Percentiles rank a stretch among this genome's conserved stretches.
Conservation (phyloP, 2,329 filamentous ascomycete genomes). For the Penicillium sp. region DNA sequence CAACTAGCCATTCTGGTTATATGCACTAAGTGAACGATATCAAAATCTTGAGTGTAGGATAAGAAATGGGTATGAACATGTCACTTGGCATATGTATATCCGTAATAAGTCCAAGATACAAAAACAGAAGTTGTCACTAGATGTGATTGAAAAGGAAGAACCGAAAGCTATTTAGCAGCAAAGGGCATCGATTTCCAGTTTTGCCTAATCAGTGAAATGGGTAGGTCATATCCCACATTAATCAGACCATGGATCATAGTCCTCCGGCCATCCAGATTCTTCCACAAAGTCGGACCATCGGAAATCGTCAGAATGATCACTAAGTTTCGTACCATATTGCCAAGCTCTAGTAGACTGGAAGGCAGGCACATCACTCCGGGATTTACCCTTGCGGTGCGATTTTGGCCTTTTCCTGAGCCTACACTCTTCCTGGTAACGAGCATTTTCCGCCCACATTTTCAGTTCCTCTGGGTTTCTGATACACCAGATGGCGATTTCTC, state of each 20-base stretch:
- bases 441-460: constrained; percentile 36
- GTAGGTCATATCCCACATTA: background rate
- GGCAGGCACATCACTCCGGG: background rate
- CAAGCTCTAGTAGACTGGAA: background rate
- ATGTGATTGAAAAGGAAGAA: background rate
- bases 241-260: background rate
- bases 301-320: background rate
- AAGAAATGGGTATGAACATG: no score
- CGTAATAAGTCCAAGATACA: background rate
- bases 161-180: background rate
- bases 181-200: background rate
- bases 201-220: background rate
- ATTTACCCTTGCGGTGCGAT: background rate
- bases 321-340: background rate
- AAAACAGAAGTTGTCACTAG: background rate
- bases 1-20: no score
- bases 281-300: background rate
- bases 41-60: no score
- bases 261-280: background rate
- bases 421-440: constrained; percentile 7
- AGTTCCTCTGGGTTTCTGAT: constrained; percentile 46
- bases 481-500: constrained; percentile 55
- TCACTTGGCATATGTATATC: background rate
- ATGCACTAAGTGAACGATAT: no score
- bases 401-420: background rate